Evolutionary conservation across 192 early-diverging fungal genomes (phyloP), one percentile per base, ranked within the genome.

Genomic region (Diversispora epigaea): DNA sequence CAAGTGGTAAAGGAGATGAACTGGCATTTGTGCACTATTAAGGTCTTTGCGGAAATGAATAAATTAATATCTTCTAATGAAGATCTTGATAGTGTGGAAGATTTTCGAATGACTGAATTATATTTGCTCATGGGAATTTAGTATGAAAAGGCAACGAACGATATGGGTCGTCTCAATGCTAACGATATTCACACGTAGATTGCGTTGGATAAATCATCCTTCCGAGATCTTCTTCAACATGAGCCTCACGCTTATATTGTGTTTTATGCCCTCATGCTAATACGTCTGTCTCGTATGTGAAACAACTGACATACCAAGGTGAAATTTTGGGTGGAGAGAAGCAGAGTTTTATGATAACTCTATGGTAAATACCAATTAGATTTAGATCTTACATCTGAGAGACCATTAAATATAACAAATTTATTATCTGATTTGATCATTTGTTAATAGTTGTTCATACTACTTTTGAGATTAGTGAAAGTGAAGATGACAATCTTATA

Each of bases 141-240:
- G 62, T 3, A 64, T n/a, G 41, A 0, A 17, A 32, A 64, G 17
- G 4, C 32, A 64, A 45, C 41, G 32, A 17, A 17, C 41, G 4
- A 25, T 12, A 63, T 63, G 61, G 61, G 17, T 40, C 41, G 39
- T n/a, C 41, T 63, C 15, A 15, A 19, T 8, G 62, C 62, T 4
- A 64, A 64, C 43, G 62, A 64, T 45, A 64, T 64, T 64, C 62
- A 43, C 43, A 64, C 41, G n/a, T 64, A 40, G 62, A 64, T 64
- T 15, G 12, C 40, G 17, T 4, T 43, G n/a, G 41, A 64, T 8
- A 64, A 63, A 43, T 40, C 62, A 45, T 64, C 62, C 9, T 64
- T 64, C 43, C 10, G n/a, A n/a, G 61, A 63, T 7, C 41, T 63
- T 63, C 10, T 63, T 63, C 7, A 5, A 17, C 15, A 63, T 63